Conservation (phyloP, 495 filamentous ascomycete genomes). For the Hypoxylon crocopeplum region DNA sequence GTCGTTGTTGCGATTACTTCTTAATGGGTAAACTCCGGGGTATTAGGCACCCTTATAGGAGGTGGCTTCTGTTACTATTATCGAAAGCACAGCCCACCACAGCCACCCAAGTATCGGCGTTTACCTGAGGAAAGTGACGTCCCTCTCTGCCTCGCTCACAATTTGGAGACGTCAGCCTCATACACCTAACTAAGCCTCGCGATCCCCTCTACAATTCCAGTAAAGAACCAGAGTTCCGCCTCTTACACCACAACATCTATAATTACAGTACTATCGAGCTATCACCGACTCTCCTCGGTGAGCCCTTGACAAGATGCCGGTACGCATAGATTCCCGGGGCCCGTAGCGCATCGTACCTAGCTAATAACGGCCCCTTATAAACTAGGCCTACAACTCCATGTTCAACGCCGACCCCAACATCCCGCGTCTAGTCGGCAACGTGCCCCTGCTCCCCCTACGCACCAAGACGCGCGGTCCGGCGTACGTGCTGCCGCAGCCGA, state of each 20-base stretch:
- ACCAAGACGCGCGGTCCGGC: conserved; percentile 92
- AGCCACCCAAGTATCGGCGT: no score
- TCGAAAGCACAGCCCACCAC: no score
- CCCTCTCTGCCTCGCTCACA: conserved; percentile 4
- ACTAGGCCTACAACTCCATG: conserved; percentile 89
- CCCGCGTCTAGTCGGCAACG: conserved; percentile 72
- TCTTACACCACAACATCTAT: no score
- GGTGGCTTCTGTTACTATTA: no score
- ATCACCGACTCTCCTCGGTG: conserved; percentile 30
- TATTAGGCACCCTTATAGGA: no score
- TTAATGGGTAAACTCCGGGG: no score
- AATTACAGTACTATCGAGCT: conserved; percentile 21
- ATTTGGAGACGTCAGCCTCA: conserved; percentile 29
- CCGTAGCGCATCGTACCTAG: no score
- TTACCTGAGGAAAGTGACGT: conserved; percentile 26
- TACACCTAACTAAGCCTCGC: no score
- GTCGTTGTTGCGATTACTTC: no score
- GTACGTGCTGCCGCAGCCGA: conserved; percentile 70
- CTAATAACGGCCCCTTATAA: conserved; percentile 5
- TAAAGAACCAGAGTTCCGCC: not conserved
- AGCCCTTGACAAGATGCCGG: conserved; percentile 43
- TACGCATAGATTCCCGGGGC: conserved; percentile 27
- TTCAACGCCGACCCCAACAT: conserved; percentile 77
- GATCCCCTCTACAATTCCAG: conserved; percentile 10
- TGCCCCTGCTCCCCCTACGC: conserved; percentile 91